Evolutionary conservation across 805 yeast species (phyloP).

Genomic region (Cyberlindnera lachancei): DNA sequence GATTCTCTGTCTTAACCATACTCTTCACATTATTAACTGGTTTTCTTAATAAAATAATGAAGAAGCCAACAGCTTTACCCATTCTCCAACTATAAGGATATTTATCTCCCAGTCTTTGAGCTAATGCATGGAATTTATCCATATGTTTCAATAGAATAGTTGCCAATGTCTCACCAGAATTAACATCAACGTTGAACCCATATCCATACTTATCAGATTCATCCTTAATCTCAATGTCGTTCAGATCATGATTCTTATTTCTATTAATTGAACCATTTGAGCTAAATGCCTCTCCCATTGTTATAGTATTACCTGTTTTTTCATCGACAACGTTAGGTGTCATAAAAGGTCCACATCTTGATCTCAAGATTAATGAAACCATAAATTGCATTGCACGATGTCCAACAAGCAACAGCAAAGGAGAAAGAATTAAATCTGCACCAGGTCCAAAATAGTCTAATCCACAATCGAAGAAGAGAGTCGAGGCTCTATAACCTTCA

Average conservation of each 20-base stretch:
- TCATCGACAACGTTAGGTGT: conserved; percentile 9
- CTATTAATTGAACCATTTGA: conserved; percentile 6
- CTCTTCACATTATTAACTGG: conserved; percentile 21
- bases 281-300: neutral
- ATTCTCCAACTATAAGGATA: conserved; percentile 67
- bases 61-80: conserved; percentile 45
- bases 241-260: conserved; percentile 18
- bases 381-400: conserved; percentile 52
- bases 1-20: conserved; percentile 18
- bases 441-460: conserved; percentile 28
- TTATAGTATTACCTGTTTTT: neutral
- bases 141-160: conserved; percentile 32
- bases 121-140: conserved; percentile 33
- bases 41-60: conserved; percentile 30
- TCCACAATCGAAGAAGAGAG: conserved; percentile 32
- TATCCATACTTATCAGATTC: conserved; percentile 20
- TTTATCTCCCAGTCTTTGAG: conserved; percentile 42
- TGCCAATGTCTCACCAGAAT: conserved; percentile 30
- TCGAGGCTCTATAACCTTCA: conserved; percentile 35
- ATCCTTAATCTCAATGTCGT: conserved; percentile 15
- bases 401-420: conserved; percentile 43
- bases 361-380: conserved; percentile 46
- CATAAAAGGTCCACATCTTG: conserved; percentile 36
- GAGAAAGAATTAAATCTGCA: conserved; percentile 41
- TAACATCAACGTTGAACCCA: conserved; percentile 27